These are phyloP conservation scores for Biscutella laevigata DNA, from an alignment of 441 rosid genomes.

Conservation along the genomic window DNA sequence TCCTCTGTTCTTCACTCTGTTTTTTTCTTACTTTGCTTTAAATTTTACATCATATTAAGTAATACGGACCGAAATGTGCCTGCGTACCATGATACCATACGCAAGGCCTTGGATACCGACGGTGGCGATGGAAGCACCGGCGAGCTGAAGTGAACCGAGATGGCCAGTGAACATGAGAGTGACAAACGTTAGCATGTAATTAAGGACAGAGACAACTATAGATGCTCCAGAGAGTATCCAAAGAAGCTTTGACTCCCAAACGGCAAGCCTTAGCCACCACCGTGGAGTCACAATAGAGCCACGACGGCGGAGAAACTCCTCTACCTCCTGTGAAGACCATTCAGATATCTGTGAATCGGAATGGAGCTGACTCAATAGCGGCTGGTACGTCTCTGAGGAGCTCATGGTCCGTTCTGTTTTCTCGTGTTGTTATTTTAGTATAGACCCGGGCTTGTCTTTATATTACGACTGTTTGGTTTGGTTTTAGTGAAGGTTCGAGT, in stretches of 20 bases:
- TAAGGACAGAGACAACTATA: constrained; percentile 58
- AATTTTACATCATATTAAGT: neutral
- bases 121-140: constrained; percentile 82
- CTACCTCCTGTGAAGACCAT: constrained; percentile 47
- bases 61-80: neutral
- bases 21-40: neutral
- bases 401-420: constrained; percentile 1
- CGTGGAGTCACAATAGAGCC: constrained; percentile 30
- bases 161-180: constrained; percentile 81
- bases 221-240: constrained; percentile 77
- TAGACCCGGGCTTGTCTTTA: neutral
- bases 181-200: constrained; percentile 78
- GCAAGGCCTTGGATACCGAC: constrained; percentile 94
- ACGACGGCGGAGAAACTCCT: constrained; percentile 46
- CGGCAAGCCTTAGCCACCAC: constrained; percentile 66
- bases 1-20: neutral
- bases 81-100: constrained; percentile 80
- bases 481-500: constrained; percentile 8
- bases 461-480: constrained; percentile 5
- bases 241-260: constrained; percentile 77
- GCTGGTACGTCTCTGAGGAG: constrained; percentile 28
- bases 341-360: constrained; percentile 45
- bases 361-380: constrained; percentile 47
- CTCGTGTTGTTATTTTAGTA: neutral
- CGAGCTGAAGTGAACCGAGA: constrained; percentile 67